Base-by-base conservation (phyloP, 495 filamentous ascomycete species). In the Annulohypoxylon stygium region DNA sequence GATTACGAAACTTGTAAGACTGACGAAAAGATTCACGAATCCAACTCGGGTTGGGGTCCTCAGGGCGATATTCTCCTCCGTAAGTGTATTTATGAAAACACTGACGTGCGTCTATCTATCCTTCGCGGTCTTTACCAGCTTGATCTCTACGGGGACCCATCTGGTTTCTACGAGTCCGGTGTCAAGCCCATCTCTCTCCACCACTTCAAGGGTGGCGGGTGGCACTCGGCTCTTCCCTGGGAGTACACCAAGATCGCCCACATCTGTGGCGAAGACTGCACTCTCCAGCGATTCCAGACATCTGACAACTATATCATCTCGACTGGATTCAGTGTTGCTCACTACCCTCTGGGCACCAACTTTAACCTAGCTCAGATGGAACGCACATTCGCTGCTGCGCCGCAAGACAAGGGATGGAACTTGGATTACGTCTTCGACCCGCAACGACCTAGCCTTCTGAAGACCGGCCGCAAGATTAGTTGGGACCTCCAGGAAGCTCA, bases 101-200 rank as follows among this genome's bases (percentile, higher is more conserved):
- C 87, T 1, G 86, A 90, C 59, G 86, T 86, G 23, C 85, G 84
- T 36, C 80, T 92, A 34, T 89, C 89, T 10, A 83, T 88, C 20
- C 83, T 90, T 81, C 85, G 86, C 43, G 88, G 88, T 36, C 82
- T 92, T 33, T 90, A 87, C 81, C 90, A 91, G 80, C 86, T 92
- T 76, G 90, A 92, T 74, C 81, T 92, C 69, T 85, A 85, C 53
- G 88, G 88, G 25, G 89, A 91, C 62, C 86, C 89, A 9, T 88
- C 89, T 10, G 90, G 90, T 71, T 86, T 92, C 62, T 91, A 90
- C 76, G 90, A 92, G 77, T 88, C 88, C 10, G 90, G 90, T 34
- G 84, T 87, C 67, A 86, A 86, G 76, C 89, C 90, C 3, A 81
- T 91, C 39, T 88, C 87, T 53, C 83, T 92, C 57, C 90, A 92